Evolutionary conservation across 208 protist species (phyloP).

Genomic region (Crithidia sp.): DNA sequence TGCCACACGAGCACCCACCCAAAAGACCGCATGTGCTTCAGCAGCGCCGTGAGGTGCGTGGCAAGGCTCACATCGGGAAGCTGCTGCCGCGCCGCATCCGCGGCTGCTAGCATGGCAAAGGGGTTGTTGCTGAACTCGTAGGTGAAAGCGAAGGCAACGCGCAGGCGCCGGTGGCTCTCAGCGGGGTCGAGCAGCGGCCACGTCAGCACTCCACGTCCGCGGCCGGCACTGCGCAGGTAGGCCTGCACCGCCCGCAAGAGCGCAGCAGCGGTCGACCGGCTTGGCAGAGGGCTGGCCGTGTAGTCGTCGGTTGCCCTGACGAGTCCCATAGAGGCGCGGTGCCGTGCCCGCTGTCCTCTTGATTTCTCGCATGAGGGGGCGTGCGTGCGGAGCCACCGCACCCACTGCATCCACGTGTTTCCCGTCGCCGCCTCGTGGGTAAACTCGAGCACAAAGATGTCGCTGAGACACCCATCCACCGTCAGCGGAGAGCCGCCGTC

Average conservation of each 20-base stretch:
- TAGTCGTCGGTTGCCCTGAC: constrained; percentile 3
- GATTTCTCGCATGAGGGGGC: background rate
- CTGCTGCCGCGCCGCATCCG: background rate
- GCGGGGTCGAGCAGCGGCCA: constrained; percentile 25
- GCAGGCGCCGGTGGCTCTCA: constrained; percentile 13
- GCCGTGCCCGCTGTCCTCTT: background rate
- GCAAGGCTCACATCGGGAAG: background rate
- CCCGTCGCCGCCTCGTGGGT: background rate
- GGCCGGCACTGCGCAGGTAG: background rate
- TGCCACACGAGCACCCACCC: constrained; percentile 59
- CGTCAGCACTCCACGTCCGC: constrained; percentile 12
- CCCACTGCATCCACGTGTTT: background rate
- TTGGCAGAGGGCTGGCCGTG: background rate
- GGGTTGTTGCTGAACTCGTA: constrained; percentile 15
- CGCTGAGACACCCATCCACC: constrained; percentile 35
- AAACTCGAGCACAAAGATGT: constrained; percentile 57
- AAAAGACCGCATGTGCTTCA: constrained; percentile 1
- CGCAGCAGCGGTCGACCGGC: background rate
- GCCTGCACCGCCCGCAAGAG: background rate
- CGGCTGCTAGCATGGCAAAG: background rate
- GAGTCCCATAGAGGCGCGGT: background rate
- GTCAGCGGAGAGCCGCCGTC: constrained; percentile 28
- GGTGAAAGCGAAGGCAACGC: constrained; percentile 27
- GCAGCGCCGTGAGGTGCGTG: background rate
- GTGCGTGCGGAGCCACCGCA: background rate